phyloP scores from a whole-genome alignment of 2,329 filamentous ascomycete genomes.

The Neophaeococcomyces aloes region DNA sequence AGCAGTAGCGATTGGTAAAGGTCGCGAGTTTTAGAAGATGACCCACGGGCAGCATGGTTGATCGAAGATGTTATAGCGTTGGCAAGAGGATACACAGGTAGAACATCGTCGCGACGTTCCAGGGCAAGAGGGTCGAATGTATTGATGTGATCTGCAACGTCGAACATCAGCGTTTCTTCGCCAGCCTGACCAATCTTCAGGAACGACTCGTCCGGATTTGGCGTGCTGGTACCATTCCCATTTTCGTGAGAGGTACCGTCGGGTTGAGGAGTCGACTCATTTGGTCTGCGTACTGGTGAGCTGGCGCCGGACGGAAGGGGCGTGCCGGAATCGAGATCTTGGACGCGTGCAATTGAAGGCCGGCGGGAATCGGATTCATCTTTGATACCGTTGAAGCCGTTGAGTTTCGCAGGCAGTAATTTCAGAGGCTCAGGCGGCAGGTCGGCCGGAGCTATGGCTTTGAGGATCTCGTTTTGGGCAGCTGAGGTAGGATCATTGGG shows the following conservation, averaged over 20 bases:
- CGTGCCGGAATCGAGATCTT: conserved; percentile 57
- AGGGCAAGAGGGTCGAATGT: conserved; percentile 33
- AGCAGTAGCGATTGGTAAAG: conserved; percentile 85
- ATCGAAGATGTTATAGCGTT: conserved; percentile 84
- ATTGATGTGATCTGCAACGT: conserved; percentile 14
- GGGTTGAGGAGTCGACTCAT: conserved; percentile 54
- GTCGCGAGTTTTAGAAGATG: conserved; percentile 88
- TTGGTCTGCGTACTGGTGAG: conserved; percentile 69
- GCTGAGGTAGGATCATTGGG: conserved; percentile 82
- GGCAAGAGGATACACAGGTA: conserved; percentile 76
- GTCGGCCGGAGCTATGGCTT: conserved; percentile 37
- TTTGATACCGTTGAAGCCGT: conserved; percentile 31
- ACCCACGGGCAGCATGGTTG: conserved; percentile 71
- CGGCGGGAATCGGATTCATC: conserved; percentile 54
- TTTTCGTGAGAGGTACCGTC: conserved; percentile 32
- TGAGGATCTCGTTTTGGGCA: conserved; percentile 62
- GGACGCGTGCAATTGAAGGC: conserved; percentile 50
- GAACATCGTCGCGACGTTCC: conserved; percentile 62
- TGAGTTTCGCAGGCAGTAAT: conserved; percentile 10
- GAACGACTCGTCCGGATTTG: conserved; percentile 10
- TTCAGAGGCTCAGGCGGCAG: conserved; percentile 20
- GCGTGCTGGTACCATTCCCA: not conserved
- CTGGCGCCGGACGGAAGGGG: conserved; percentile 78
- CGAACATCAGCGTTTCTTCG: conserved; percentile 9
- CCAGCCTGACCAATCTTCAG: not conserved